Base-by-base conservation (phyloP, 148 eudicot species). In the Vaccinium vitisidaea region DNA sequence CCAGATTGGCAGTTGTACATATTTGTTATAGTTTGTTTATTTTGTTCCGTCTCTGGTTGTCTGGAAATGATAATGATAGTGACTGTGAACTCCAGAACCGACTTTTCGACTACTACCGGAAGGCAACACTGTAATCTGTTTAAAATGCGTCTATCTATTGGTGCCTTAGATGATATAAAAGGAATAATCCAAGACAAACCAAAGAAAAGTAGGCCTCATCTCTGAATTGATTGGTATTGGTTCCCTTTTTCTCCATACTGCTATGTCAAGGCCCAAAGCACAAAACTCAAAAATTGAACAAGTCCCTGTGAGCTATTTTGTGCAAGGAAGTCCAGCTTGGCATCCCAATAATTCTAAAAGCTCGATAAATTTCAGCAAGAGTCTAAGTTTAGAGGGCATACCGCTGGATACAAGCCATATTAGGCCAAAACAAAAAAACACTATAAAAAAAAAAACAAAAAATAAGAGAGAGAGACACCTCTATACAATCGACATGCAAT, bases 111-210 rank as follows among this genome's bases (percentile, higher is more conserved):
- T 8, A 11, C 55, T 19, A 18, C 53, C 2, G 30, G 55, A 77
- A 18, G 52, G 15, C 19, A 21, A n/a, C n/a, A n/a, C 11, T 25
- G 52, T 49, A 55, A 21, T 49, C 56, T 77, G 32, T n/a, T 56
- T 16, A 52, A 25, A 78, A 53, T 14, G 7, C 13, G 5, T 21
- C 81, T 78, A 78, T 30, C 23, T 49, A 3, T n/a, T 21, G 43
- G 46, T 53, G 81, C 81, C 53, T 78, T 52, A 15, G 81, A 53
- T 53, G 61, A 78, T 78, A 53, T 54, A 74, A 18, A 39, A 74
- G 8, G 50, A 18, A 36, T 11, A 61, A 61, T 21, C 65, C 65
- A 59, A 59, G n/a, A 36, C 39, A 27, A 67, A 25, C 75, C 39
- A 70, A 23, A 12, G 6, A 27, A 25, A 2, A 25, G 15, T 61